phyloP scores from a whole-genome alignment of 2,329 filamentous ascomycete genomes.

The Ophiognomonia clavigignenti-juglandacearum region DNA sequence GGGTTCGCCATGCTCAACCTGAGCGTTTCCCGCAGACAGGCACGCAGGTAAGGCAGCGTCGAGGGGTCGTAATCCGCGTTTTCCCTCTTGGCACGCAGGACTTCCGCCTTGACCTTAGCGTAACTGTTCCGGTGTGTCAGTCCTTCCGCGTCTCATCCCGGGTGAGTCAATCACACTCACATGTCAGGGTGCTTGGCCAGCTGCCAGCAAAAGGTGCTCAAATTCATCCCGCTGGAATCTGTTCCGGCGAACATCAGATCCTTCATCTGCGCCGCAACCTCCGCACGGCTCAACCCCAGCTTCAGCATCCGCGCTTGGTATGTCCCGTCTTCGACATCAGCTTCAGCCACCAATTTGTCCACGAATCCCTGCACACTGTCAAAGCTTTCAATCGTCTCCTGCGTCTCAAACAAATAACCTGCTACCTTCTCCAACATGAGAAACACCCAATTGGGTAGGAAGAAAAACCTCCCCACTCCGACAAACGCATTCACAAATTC shows the following conservation, averaged over 20 bases:
- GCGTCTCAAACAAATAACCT: conserved; percentile 27
- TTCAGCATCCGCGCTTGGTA: conserved; percentile 44
- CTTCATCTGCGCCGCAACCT: conserved; percentile 46
- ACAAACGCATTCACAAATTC: conserved; percentile 50
- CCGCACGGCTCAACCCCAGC: conserved; percentile 34
- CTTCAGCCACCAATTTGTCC: conserved; percentile 28
- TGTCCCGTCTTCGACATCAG: conserved; percentile 30
- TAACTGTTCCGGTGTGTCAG: conserved; percentile 10
- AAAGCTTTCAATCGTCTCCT: conserved; percentile 28
- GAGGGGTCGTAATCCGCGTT: conserved; percentile 4
- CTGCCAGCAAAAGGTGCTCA: conserved; percentile 41
- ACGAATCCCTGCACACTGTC: not conserved
- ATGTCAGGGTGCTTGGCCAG: conserved; percentile 36
- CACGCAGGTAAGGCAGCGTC: conserved; percentile 17
- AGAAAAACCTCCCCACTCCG: conserved; percentile 47
- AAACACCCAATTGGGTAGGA: conserved; percentile 30
- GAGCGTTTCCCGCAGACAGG: conserved; percentile 17
- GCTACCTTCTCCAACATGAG: conserved; percentile 33
- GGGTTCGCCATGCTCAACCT: conserved; percentile 17
- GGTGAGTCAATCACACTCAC: conserved; percentile 18
- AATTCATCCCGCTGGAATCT: conserved; percentile 47
- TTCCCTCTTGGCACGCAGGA: not conserved
- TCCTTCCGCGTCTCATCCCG: not conserved
- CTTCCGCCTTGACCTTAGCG: conserved; percentile 5
- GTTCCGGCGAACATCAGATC: conserved; percentile 52